Conservation (phyloP, 306 rosid genomes). For the Gillenia trifoliata region DNA sequence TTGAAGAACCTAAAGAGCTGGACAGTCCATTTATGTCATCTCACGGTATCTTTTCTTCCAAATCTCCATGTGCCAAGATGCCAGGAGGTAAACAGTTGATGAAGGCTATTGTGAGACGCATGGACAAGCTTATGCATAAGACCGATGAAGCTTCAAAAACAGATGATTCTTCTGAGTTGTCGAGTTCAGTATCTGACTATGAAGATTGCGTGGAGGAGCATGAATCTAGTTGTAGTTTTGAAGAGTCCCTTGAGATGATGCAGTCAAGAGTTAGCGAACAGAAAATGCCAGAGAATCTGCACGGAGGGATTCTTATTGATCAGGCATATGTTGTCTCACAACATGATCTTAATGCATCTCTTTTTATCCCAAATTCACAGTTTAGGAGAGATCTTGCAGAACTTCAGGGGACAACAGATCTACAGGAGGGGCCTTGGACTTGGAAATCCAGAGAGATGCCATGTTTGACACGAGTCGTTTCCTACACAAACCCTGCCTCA, state of each 20-base stretch:
- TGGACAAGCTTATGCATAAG: constrained; percentile 58
- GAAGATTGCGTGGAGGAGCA: constrained; percentile 44
- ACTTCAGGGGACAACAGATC: constrained; percentile 50
- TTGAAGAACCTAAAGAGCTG: constrained; percentile 31
- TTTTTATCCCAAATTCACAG: constrained; percentile 67
- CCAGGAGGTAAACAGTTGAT: constrained; percentile 46
- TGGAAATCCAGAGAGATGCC: constrained; percentile 56
- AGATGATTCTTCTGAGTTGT: constrained; percentile 41
- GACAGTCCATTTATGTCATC: constrained; percentile 23
- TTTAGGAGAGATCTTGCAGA: constrained; percentile 64
- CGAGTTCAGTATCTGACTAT: constrained; percentile 43
- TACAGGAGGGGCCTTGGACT: constrained; percentile 69
- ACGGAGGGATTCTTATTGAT: constrained; percentile 68
- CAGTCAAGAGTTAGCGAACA: constrained; percentile 32
- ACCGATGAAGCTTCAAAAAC: constrained; percentile 44
- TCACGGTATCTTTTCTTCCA: constrained; percentile 10
- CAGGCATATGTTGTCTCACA: constrained; percentile 47
- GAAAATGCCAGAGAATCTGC: constrained; percentile 64
- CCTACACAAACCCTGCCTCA: constrained; percentile 60
- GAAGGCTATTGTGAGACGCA: constrained; percentile 39
- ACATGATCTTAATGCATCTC: constrained; percentile 44
- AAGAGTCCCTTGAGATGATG: constrained; percentile 59
- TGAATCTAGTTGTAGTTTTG: constrained; percentile 46
- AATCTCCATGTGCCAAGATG: constrained; percentile 30
- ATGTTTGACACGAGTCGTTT: constrained; percentile 52